Base-by-base conservation (phyloP, 345 rosid genomes). In the Citrus reticulata region DNA sequence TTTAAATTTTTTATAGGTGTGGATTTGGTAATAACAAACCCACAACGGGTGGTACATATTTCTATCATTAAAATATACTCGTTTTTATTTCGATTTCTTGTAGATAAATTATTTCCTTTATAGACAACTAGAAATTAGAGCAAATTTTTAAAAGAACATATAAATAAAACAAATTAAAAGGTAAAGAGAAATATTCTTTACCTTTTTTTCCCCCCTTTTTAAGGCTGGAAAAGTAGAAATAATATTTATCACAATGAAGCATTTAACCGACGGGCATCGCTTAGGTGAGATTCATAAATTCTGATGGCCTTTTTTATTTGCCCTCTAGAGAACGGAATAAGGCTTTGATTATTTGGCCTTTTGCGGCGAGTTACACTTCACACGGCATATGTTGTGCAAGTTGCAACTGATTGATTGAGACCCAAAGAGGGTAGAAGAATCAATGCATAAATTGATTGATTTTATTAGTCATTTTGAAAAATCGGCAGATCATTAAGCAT, bases 241-340 rank as follows among this genome's bases (percentile, higher is more conserved):
- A 62, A 58, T 58, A 58, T n/a, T 20, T 2, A n/a, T 58, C 25
- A 22, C 19, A 71, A 16, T 4, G 30, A 20, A 7, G 1, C n/a
- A 22, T 37, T 39, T 20, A 68, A 68, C 27, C 0, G 27, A 67
- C n/a, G 49, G 25, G 58, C n/a, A 7, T 46, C 32, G 4, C 59
- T 70, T 54, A 19, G 63, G 63, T 71, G 68, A 60, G 55, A 39
- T 22, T 74, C 57, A 59, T 58, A 37, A 74, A 58, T 74, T 29
- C 24, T 16, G n/a, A 60, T 74, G 58, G 70, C 54, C 55, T 10
- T 4, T 32, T 30, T 6, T 30, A 1, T 30, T 54, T 54, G 35
- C 37, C 37, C 35, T 27, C 17, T 4, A 0, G 20, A 63, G 68
- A 20, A 63, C 22, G 68, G 35, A 63, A 63, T 16, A 16, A 8